Evolutionary conservation across 345 rosid species (phyloP).

Genomic region (Salix caprea): DNA sequence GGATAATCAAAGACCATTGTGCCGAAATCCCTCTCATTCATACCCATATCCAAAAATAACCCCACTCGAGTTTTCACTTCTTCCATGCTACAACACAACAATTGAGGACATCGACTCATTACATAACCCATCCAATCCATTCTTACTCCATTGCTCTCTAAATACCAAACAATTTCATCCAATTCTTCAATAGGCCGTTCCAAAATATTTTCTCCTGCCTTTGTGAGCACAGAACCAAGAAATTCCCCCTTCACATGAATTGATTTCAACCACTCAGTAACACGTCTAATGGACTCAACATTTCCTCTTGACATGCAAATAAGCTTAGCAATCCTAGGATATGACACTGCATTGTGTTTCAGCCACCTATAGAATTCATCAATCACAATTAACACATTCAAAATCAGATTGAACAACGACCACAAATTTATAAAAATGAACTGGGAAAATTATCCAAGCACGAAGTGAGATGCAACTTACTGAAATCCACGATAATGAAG

Average conservation of each 20-base stretch:
- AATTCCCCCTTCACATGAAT: slow-evolving; percentile 75
- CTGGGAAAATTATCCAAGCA: background rate
- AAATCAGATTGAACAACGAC: background rate
- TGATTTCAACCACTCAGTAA: slow-evolving; percentile 67
- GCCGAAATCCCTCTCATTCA: slow-evolving; percentile 80
- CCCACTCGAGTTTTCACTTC: slow-evolving; percentile 58
- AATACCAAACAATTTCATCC: slow-evolving; percentile 56
- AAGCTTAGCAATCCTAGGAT: slow-evolving; percentile 68
- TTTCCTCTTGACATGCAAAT: slow-evolving; percentile 66
- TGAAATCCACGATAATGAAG: background rate
- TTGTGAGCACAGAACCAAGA: slow-evolving; percentile 58
- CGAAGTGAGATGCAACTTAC: background rate
- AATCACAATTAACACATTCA: slow-evolving; percentile 13
- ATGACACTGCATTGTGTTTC: slow-evolving; percentile 74
- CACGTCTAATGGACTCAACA: slow-evolving; percentile 48
- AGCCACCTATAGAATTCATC: slow-evolving; percentile 61
- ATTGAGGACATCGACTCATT: slow-evolving; percentile 64
- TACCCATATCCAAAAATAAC: slow-evolving; percentile 72
- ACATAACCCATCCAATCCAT: slow-evolving; percentile 89
- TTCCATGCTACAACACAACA: slow-evolving; percentile 58
- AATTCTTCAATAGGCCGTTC: slow-evolving; percentile 46
- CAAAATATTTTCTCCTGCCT: slow-evolving; percentile 59
- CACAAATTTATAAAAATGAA: background rate
- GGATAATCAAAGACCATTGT: slow-evolving; percentile 90
- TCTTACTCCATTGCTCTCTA: slow-evolving; percentile 65